Conservation (phyloP, 305 asterid species). For the Galium porrigens region DNA sequence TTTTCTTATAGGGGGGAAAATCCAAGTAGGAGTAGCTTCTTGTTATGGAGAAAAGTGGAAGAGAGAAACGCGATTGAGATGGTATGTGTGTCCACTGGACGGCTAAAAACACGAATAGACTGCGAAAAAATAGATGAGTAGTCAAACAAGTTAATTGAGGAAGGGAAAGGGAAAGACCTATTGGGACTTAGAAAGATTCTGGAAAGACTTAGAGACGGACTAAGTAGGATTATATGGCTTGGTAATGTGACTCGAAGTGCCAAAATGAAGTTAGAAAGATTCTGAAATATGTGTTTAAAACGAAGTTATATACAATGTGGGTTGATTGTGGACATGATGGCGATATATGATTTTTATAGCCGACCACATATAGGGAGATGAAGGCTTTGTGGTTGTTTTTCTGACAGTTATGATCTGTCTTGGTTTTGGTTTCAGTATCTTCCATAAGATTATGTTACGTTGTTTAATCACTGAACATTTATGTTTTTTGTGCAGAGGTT, state of each 20-base stretch:
- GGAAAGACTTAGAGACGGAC: too few relatives aligned
- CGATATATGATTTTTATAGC: neutral
- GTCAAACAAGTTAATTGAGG: neutral
- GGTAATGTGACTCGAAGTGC: too few relatives aligned
- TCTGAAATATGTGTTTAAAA: neutral
- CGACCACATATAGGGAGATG: neutral
- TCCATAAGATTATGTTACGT: slow-evolving; percentile 5
- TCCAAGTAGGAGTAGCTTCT: too few relatives aligned
- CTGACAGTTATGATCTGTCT: neutral
- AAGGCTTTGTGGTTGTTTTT: neutral
- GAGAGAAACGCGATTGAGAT: too few relatives aligned
- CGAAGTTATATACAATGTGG: neutral
- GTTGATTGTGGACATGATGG: neutral
- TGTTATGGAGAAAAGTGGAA: too few relatives aligned
- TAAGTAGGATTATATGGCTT: too few relatives aligned
- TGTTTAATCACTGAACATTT: neutral
- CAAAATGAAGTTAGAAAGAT: neutral
- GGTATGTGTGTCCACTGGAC: too few relatives aligned
- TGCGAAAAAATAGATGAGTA: too few relatives aligned
- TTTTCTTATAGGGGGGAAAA: too few relatives aligned
- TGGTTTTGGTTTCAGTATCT: neutral
- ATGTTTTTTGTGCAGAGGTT: slow-evolving; percentile 25
- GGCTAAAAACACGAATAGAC: too few relatives aligned
- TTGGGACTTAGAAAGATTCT: too few relatives aligned
- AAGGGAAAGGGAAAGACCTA: neutral